phyloP scores from a whole-genome alignment of 2,329 filamentous ascomycete genomes.

The Apiospora aurea region DNA sequence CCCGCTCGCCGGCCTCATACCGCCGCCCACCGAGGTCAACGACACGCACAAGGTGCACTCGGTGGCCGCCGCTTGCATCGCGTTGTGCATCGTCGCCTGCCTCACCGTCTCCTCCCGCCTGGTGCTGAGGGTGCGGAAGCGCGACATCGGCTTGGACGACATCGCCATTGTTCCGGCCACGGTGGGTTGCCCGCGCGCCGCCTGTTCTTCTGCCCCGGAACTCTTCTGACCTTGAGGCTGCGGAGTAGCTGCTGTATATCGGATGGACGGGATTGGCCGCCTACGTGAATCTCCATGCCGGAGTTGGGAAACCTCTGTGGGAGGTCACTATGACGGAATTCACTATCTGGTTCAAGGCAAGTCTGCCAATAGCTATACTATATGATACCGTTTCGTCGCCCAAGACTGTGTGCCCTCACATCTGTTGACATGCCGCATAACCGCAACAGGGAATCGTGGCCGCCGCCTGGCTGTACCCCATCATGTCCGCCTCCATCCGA shows the following conservation, averaged over 20 bases:
- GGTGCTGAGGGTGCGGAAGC: constrained; percentile 10
- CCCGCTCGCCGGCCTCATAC: constrained; percentile 27
- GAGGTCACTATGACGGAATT: constrained; percentile 37
- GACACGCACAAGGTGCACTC: constrained; percentile 32
- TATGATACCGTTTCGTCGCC: too few relatives aligned
- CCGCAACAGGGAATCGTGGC: constrained; percentile 30
- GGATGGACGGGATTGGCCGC: constrained; percentile 33
- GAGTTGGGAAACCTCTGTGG: constrained; percentile 37
- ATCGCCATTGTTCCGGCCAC: constrained; percentile 29
- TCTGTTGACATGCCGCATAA: too few relatives aligned
- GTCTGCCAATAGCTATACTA: not conserved
- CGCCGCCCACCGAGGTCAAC: constrained; percentile 31
- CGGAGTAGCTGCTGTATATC: constrained; percentile 33
- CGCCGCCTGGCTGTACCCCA: constrained; percentile 35
- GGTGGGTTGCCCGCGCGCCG: too few relatives aligned
- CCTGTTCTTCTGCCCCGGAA: not conserved
- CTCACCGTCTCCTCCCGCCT: constrained; percentile 29
- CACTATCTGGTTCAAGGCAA: constrained; percentile 33
- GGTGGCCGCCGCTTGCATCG: constrained; percentile 29
- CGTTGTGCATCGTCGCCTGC: not conserved
- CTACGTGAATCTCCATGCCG: constrained; percentile 34
- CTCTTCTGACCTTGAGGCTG: not conserved
- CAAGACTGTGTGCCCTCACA: too few relatives aligned
- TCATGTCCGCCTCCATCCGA: constrained; percentile 34
- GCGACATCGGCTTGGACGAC: constrained; percentile 33